Evolutionary conservation across 1,139 yeast species (phyloP).

Genomic region (Citeromyces siamensis): DNA sequence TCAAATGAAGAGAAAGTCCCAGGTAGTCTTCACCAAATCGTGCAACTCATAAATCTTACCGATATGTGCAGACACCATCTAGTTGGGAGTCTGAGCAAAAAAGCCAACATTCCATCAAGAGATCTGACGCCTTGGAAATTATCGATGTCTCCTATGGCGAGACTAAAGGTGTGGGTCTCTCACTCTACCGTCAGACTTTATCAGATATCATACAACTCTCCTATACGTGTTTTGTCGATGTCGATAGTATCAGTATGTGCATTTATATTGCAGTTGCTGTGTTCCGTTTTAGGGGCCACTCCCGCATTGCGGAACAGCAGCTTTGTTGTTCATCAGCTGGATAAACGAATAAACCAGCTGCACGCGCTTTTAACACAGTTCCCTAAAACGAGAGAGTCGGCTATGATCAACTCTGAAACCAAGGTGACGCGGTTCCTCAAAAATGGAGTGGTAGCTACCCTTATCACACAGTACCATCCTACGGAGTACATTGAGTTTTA

Average conservation of each 20-base stretch:
- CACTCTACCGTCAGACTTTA: slow-evolving; percentile 4
- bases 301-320: slow-evolving; percentile 13
- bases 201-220: slow-evolving; percentile 8
- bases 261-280: slow-evolving; percentile 22
- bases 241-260: slow-evolving; percentile 20
- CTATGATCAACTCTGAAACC: slow-evolving; percentile 14
- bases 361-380: slow-evolving; percentile 79
- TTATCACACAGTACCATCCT: slow-evolving; percentile 28
- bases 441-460: slow-evolving; percentile 13
- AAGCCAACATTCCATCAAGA: neutral
- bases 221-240: slow-evolving; percentile 10
- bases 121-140: neutral
- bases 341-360: slow-evolving; percentile 64
- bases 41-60: slow-evolving; percentile 8
- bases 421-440: neutral
- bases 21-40: neutral
- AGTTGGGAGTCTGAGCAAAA: neutral
- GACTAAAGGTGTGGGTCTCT: slow-evolving; percentile 2
- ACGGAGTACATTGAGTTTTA: slow-evolving; percentile 76
- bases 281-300: slow-evolving; percentile 15
- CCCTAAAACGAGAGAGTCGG: slow-evolving; percentile 29
- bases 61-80: slow-evolving; percentile 5
- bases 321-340: slow-evolving; percentile 58
- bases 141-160: slow-evolving; percentile 9
- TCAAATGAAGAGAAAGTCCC: neutral